Percentiles rank a stretch among this genome's conserved stretches.
These are phyloP conservation scores for Globisporangium alternatum DNA, from an alignment of 352 stramenopile species.

Conservation along the genomic window DNA sequence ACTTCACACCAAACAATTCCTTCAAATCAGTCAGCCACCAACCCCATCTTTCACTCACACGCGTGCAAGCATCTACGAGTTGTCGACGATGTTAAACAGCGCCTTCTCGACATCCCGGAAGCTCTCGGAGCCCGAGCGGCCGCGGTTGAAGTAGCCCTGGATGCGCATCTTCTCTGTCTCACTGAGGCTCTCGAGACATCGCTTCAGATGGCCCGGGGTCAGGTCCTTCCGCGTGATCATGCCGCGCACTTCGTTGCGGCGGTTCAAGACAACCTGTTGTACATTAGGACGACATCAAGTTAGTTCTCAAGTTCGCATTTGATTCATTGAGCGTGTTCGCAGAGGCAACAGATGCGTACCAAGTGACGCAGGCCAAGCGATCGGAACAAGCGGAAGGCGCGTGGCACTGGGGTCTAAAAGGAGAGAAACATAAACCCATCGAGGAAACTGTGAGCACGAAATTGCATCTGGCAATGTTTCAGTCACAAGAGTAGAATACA, in stretches of 20 bases:
- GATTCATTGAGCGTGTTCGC: slow-evolving; percentile 45
- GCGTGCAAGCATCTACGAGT: slow-evolving; percentile 43
- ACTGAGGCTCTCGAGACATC: slow-evolving; percentile 70
- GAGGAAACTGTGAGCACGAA: neutral
- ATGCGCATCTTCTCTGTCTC: slow-evolving; percentile 82
- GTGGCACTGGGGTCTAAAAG: slow-evolving; percentile 37
- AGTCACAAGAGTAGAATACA: slow-evolving; percentile 13
- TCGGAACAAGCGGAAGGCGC: slow-evolving; percentile 95
- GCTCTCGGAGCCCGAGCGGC: slow-evolving; percentile 58
- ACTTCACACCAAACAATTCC: neutral
- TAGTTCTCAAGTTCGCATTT: slow-evolving; percentile 81
- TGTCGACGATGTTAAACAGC: slow-evolving; percentile 80
- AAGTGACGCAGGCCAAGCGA: slow-evolving; percentile 96
- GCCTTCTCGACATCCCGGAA: slow-evolving; percentile 85
- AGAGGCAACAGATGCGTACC: slow-evolving; percentile 14
- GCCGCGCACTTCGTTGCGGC: slow-evolving; percentile 88
- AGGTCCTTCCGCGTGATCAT: slow-evolving; percentile 90
- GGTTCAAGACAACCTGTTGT: slow-evolving; percentile 87
- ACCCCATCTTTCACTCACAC: neutral
- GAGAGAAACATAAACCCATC: neutral
- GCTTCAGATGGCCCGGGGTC: slow-evolving; percentile 78
- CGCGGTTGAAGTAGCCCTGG: slow-evolving; percentile 81
- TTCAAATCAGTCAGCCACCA: neutral
- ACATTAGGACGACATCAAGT: neutral
- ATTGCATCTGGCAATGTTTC: neutral